These are phyloP conservation scores for Colletotrichum melonis DNA, from an alignment of 2,329 filamentous ascomycete species.

Conservation along the genomic window DNA sequence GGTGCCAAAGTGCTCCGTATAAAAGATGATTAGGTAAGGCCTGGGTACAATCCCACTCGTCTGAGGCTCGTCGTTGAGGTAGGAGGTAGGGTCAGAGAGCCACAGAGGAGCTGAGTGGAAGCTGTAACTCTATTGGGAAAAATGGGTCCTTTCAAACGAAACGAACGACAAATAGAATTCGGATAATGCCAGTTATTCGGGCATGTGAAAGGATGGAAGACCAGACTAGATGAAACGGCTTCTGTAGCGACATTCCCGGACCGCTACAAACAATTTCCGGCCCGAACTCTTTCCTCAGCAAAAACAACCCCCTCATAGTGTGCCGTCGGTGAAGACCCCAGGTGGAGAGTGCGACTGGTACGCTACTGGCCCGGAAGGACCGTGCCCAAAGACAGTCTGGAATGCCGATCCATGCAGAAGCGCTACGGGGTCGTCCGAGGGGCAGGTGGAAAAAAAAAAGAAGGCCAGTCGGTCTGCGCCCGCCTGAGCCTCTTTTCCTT, in stretches of 20 bases:
- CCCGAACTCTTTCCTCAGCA: background rate
- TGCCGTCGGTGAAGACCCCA: background rate
- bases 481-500: background rate
- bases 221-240: slow-evolving; percentile 16
- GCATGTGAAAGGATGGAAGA: slow-evolving; percentile 14
- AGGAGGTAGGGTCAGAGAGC: background rate
- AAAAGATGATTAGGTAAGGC: background rate
- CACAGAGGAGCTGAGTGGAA: background rate
- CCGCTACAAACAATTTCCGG: slow-evolving; percentile 1
- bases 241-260: slow-evolving; percentile 2
- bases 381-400: slow-evolving; percentile 15
- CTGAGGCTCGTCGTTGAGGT: background rate
- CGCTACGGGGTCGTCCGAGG: slow-evolving; percentile 23
- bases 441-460: slow-evolving; percentile 13
- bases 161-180: background rate
- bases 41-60: background rate
- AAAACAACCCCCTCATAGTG: background rate
- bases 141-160: background rate
- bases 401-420: slow-evolving; percentile 29
- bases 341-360: slow-evolving; percentile 14
- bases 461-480: slow-evolving; percentile 6
- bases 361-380: background rate
- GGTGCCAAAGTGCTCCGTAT: background rate
- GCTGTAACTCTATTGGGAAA: background rate
- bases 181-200: background rate